Evolutionary conservation across 371 early-diverging fungal genomes (phyloP).

Genomic region (Catenaria anguillulae): DNA sequence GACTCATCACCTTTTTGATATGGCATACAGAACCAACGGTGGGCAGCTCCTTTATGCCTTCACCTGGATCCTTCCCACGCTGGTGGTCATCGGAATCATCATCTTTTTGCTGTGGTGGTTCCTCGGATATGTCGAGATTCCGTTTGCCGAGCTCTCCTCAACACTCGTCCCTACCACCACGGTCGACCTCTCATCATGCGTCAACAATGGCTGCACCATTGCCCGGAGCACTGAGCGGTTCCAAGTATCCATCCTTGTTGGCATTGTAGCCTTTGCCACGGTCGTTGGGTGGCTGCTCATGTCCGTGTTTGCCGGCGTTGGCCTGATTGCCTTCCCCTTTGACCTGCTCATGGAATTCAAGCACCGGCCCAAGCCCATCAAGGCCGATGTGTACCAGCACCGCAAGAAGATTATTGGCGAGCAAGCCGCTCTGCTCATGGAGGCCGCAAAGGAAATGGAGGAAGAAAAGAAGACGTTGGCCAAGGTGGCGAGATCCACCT

Average conservation of each 20-base stretch:
- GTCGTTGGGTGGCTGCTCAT: conserved; percentile 37
- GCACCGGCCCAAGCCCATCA: conserved; percentile 34
- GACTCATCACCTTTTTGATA: too few species aligned
- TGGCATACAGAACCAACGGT: background rate
- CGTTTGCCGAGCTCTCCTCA: conserved; percentile 13
- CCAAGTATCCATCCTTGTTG: conserved; percentile 27
- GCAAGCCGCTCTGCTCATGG: conserved; percentile 25
- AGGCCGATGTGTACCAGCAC: conserved; percentile 22
- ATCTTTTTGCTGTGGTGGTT: conserved; percentile 24
- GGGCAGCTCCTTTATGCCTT: conserved; percentile 28
- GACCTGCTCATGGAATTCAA: conserved; percentile 30
- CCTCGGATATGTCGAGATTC: conserved; percentile 26
- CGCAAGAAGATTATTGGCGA: conserved; percentile 31
- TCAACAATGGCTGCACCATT: conserved; percentile 7
- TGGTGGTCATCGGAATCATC: conserved; percentile 20
- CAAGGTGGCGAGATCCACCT: background rate
- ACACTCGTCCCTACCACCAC: conserved; percentile 11
- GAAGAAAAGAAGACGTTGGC: conserved; percentile 1
- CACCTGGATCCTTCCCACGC: conserved; percentile 31
- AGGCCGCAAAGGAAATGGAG: conserved; percentile 15
- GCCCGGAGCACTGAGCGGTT: conserved; percentile 8
- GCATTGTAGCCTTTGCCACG: conserved; percentile 29
- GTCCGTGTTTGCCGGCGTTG: conserved; percentile 38
- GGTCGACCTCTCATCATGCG: background rate
- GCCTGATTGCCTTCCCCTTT: conserved; percentile 27